A percentile compares a stretch with the other conserved stretches of the same genome.
Evolutionary conservation across 495 filamentous ascomycete species (phyloP).

Genomic region (Aspergillus funiculosus): DNA sequence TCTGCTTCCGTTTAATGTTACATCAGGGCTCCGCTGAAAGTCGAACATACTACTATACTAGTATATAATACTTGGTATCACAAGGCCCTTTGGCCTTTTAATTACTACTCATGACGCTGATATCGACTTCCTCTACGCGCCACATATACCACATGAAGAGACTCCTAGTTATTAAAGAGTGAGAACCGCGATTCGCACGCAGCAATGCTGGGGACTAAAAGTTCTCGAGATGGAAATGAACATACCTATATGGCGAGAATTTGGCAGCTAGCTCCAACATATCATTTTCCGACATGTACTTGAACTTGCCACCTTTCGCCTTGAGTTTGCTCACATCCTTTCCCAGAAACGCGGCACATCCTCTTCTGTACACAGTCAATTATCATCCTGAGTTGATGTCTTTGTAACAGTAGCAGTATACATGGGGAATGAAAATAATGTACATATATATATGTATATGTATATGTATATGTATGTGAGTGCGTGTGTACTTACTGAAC

Average conservation of each 20-base stretch:
- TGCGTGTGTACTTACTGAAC: conserved; percentile 64
- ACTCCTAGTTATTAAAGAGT: conserved; percentile 46
- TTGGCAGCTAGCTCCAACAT: conserved; percentile 77
- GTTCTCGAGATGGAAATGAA: conserved; percentile 15
- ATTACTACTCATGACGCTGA: conserved; percentile 52
- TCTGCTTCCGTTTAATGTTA: too few species aligned
- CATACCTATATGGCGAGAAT: conserved; percentile 77
- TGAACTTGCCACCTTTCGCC: conserved; percentile 83
- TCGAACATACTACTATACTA: too few species aligned
- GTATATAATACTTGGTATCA: background rate
- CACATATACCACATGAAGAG: conserved; percentile 93
- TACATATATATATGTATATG: too few species aligned
- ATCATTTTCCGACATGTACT: conserved; percentile 91
- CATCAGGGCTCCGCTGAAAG: too few species aligned
- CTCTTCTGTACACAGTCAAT: conserved; percentile 46
- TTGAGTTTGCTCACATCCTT: conserved; percentile 80
- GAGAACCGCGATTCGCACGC: conserved; percentile 2
- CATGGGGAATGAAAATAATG: background rate
- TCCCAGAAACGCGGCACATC: conserved; percentile 84
- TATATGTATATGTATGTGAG: too few species aligned
- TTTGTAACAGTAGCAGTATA: background rate
- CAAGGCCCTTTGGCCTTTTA: background rate
- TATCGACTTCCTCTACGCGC: conserved; percentile 70
- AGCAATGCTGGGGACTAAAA: background rate
- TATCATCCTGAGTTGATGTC: background rate